Base-by-base conservation (phyloP, 2,329 filamentous ascomycete genomes). In the Neonectria coccinea region DNA sequence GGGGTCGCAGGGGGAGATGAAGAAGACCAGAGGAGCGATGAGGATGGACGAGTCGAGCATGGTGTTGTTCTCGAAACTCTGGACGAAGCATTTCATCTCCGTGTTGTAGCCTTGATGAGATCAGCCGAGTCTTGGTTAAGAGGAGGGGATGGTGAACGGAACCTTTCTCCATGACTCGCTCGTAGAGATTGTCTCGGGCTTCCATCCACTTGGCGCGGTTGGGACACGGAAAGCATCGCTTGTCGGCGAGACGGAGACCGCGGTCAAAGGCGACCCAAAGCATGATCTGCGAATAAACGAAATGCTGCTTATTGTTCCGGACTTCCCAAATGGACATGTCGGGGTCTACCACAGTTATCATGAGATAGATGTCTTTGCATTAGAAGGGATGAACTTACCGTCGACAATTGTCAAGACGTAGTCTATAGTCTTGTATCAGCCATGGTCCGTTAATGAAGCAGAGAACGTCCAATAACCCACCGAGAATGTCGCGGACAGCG, bases 271-370 rank as follows among this genome's bases (percentile, higher is more conserved):
- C 91, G 4, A 94, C 92, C 92, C 91, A 94, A 22, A 94, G 84
- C 89, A 94, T 92, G 67, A 94, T 85, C 75, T 94, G 92, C n/a
- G 89, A 92, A 78, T 94, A 94, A 14, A 90, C 88, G 70, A 93
- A 94, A 73, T 93, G 88, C 77, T 93, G 91, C 74, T 91, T 91
- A 72, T 89, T 81, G 68, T 91, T 91, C 45, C 91, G 87, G 6
- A 93, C 91, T 76, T 94, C 92, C 92, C 91, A 94, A 71, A 94
- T 94, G 3, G 90, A 93, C 91, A 93, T 93, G 74, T 94, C 91
- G 12, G 88, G 88, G 47, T 89, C 84, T 85, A 70, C 59, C 25
- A 16, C 3, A 7, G 18, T 64, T n/a, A 33, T 18, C 57, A 39
- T 52, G 25, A 52, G 51, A 8, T 22, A 56, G 27, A 36, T 29